These are phyloP conservation scores for Colletotrichum neosansevieriae DNA, from an alignment of 2,329 filamentous ascomycete genomes.

Conservation along the genomic window DNA sequence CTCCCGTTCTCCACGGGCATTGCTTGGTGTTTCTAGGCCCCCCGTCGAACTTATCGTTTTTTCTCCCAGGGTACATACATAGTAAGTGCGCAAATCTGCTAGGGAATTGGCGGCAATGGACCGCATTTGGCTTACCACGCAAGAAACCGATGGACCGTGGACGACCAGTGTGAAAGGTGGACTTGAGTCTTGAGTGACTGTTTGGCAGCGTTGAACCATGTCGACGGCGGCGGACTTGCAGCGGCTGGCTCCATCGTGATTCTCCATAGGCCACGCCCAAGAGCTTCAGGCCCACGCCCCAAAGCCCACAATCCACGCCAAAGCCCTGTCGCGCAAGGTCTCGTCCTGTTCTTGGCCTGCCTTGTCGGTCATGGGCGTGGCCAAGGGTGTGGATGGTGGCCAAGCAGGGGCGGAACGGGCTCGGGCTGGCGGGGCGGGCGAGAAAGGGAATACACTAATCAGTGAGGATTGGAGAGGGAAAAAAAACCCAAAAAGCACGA, in stretches of 20 bases:
- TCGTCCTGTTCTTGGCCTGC: constrained; percentile 15
- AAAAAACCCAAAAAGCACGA: constrained; percentile 28
- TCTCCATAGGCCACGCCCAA: constrained; percentile 7
- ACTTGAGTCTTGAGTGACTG: not conserved
- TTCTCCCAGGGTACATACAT: not conserved
- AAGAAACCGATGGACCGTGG: constrained; percentile 16
- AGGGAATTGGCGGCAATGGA: constrained; percentile 14
- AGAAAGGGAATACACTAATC: not conserved
- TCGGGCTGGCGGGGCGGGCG: constrained; percentile 10
- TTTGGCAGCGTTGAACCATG: constrained; percentile 1
- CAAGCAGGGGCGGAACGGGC: constrained; percentile 14
- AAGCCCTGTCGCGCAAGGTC: constrained; percentile 19
- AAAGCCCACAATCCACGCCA: constrained; percentile 10
- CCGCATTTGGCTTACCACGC: constrained; percentile 19
- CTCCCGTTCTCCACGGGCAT: constrained; percentile 12
- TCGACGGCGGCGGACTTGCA: not conserved
- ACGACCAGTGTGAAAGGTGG: too few relatives aligned
- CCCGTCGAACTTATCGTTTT: too few relatives aligned
- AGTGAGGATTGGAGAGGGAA: not conserved
- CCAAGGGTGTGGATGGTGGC: not conserved
- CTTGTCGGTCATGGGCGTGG: constrained; percentile 8
- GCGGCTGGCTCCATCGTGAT: not conserved
- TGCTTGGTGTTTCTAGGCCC: constrained; percentile 27
- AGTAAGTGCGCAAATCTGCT: not conserved
- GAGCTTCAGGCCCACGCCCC: not conserved